These are phyloP conservation scores for Opeltia flavorubescens DNA, from an alignment of 495 filamentous ascomycete species.

Conservation along the genomic window DNA sequence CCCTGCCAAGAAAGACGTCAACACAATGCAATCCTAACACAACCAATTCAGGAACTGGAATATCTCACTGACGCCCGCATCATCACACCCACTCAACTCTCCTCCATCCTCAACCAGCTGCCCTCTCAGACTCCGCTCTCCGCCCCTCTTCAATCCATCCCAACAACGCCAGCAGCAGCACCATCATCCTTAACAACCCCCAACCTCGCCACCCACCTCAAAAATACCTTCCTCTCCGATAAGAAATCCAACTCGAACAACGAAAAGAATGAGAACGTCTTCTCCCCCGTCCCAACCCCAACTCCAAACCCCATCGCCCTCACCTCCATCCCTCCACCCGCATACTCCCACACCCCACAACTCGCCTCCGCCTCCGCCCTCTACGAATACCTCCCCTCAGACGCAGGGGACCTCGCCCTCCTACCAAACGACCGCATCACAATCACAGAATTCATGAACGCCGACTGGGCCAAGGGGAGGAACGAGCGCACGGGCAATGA, in stretches of 20 bases:
- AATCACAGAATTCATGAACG: conserved; percentile 82
- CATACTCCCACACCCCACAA: conserved; percentile 32
- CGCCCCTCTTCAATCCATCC: conserved; percentile 22
- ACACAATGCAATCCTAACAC: background rate
- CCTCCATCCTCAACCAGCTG: conserved; percentile 56
- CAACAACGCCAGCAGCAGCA: conserved; percentile 20
- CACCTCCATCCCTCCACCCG: conserved; percentile 40
- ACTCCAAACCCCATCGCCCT: conserved; percentile 33
- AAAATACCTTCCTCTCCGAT: conserved; percentile 28
- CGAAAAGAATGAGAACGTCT: conserved; percentile 34
- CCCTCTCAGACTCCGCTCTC: conserved; percentile 36
- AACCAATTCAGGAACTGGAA: conserved; percentile 63
- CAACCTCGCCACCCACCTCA: conserved; percentile 26
- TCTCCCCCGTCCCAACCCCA: conserved; percentile 7
- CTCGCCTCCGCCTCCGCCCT: conserved; percentile 64
- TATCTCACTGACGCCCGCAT: conserved; percentile 66
- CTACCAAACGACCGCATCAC: conserved; percentile 61
- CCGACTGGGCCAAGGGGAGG: conserved; percentile 69
- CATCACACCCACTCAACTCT: conserved; percentile 55
- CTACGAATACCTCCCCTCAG: conserved; percentile 65
- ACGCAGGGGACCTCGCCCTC: conserved; percentile 66
- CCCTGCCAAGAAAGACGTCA: background rate
- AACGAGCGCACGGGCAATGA: conserved; percentile 66
- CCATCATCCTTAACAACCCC: conserved; percentile 20
- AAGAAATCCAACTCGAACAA: conserved; percentile 29